Evolutionary conservation across 192 early-diverging fungal genomes (phyloP).

Genomic region (Geranomyces variabilis): DNA sequence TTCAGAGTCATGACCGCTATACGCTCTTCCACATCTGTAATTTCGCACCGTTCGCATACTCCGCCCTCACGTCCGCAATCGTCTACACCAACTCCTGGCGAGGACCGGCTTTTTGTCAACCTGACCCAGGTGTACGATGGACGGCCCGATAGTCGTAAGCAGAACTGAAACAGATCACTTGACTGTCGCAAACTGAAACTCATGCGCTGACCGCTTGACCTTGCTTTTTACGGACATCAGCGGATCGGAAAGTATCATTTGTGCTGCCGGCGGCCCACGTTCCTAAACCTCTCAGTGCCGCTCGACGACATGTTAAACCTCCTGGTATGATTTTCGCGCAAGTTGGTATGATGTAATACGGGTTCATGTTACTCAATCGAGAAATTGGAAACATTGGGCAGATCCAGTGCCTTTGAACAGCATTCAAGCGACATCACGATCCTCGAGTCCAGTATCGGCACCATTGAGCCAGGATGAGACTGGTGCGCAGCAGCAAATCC

Average conservation of each 20-base stretch:
- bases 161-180: too few relatives aligned
- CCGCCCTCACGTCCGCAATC: too few relatives aligned
- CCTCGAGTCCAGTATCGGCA: neutral
- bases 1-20: too few relatives aligned
- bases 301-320: slow-evolving; percentile 27
- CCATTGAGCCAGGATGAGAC: neutral
- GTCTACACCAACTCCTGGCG: neutral
- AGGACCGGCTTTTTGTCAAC: slow-evolving; percentile 6
- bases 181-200: too few relatives aligned
- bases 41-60: too few relatives aligned
- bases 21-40: too few relatives aligned
- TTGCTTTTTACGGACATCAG: too few relatives aligned
- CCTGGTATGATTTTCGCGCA: slow-evolving; percentile 17
- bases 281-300: slow-evolving; percentile 27
- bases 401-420: slow-evolving; percentile 17
- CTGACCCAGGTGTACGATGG: slow-evolving; percentile 1
- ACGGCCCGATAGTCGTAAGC: neutral
- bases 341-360: too few relatives aligned
- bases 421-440: neutral
- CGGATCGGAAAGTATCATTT: slow-evolving; percentile 17
- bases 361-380: too few relatives aligned
- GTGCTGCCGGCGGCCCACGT: slow-evolving; percentile 13
- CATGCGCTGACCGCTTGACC: too few relatives aligned
- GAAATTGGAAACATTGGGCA: too few relatives aligned
- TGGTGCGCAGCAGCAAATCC: neutral